Base-by-base conservation (phyloP, 1,284 basidiomycete species). In the Ceratobasidium sp. region DNA sequence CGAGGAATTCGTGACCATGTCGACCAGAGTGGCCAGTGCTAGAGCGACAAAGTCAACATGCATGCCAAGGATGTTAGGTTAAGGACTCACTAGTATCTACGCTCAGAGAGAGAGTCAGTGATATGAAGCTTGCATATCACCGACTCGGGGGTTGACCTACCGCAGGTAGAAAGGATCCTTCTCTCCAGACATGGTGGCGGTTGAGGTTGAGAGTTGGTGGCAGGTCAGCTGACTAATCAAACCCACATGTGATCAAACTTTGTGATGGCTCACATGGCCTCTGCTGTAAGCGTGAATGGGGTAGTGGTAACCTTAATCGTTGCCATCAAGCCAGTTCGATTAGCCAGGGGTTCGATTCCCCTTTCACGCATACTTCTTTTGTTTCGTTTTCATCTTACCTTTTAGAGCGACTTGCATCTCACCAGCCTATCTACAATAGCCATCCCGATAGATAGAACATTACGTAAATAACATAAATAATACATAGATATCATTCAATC, bases 1-100 rank as follows among this genome's bases (percentile, higher is more conserved):
- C 97, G 60, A 99, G 87, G 80, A 99, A 99, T 81, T 97, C 96
- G 83, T 97, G 96, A 21, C 96, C 96, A 78, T 97, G 95, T 81
- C 94, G 94, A 74, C 96, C 96, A 77, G 93, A 94, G 82, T 97
- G 96, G 28, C 96, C 96, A 53, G 94, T 95, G 82, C 94, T 96
- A 80, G 26, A n/a, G 43, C 78, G 61, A 57, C 72, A 18, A 59
- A n/a, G 43, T 23, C 21, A 55, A 21, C 52, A 74, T 21, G 21
- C 32, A 28, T 9, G 34, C 6, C 21, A n/a, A 18, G 1, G 6
- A 39, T 1, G 32, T 5, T 50, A 23, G 28, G 1, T 10, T 16
- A 36, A 32, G 39, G 5, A 85, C 89, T 77, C 81, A 95, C 93
- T 94, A 94, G 84, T 94, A 95, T 87, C 93, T 94, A 76, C 43